These are phyloP conservation scores for Paraconiothyrium brasiliense DNA, from an alignment of 2,329 filamentous ascomycete species.

Conservation along the genomic window DNA sequence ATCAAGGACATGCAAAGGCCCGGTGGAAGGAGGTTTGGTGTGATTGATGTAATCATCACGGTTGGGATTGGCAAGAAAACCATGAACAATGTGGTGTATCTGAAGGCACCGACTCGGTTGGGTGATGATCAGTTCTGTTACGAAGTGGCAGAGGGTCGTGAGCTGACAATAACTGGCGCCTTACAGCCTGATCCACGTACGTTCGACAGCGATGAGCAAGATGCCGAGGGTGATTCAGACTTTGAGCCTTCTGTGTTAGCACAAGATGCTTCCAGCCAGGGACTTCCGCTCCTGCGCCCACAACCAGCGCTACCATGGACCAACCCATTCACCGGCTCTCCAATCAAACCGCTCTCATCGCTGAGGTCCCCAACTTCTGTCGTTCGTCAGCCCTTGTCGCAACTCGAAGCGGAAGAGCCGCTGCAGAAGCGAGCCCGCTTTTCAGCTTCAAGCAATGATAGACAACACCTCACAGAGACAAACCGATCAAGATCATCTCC, in stretches of 20 bases:
- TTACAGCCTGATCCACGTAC: no score
- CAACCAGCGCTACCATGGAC: not conserved
- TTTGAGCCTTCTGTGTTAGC: not conserved
- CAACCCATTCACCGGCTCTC: not conserved
- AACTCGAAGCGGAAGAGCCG: not conserved
- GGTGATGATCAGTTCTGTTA: slow-evolving; percentile 30
- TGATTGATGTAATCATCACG: slow-evolving; percentile 52
- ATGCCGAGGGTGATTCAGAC: slow-evolving; percentile 7
- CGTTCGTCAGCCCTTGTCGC: not conserved
- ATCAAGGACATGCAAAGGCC: slow-evolving; percentile 43
- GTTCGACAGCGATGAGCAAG: not conserved
- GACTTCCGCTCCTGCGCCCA: not conserved
- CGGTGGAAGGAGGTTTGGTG: slow-evolving; percentile 42
- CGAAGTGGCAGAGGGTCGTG: slow-evolving; percentile 4
- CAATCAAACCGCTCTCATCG: not conserved
- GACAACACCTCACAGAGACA: not conserved
- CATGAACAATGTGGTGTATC: slow-evolving; percentile 29
- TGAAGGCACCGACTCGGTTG: slow-evolving; percentile 36
- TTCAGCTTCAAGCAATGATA: not conserved
- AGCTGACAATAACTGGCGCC: not conserved
- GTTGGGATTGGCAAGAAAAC: slow-evolving; percentile 40
- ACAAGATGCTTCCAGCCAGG: not conserved
- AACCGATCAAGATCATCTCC: not conserved
- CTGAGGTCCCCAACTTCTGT: not conserved
- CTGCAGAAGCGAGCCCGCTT: not conserved